Evolutionary conservation across 345 rosid species (phyloP).

Genomic region (Leavenworthia alabamica): DNA sequence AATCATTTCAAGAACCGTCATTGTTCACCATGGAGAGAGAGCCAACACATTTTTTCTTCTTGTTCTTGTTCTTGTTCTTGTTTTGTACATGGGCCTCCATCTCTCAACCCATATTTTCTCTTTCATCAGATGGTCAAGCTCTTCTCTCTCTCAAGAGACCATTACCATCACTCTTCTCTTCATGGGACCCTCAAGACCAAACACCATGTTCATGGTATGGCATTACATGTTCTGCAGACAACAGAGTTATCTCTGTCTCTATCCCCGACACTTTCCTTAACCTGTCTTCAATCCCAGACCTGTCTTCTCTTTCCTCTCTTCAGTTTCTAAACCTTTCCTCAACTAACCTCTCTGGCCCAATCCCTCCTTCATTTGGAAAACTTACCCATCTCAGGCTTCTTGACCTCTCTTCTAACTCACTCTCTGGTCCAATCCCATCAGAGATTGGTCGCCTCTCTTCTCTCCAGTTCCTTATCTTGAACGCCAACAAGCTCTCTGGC

Average conservation of each 20-base stretch:
- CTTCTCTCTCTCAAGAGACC: constrained; percentile 50
- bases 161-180: constrained; percentile 42
- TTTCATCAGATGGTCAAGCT: constrained; percentile 78
- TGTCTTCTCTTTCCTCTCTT: constrained; percentile 74
- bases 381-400: constrained; percentile 63
- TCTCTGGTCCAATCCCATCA: constrained; percentile 60
- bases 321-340: constrained; percentile 92
- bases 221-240: constrained; percentile 74
- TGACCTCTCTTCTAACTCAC: constrained; percentile 92
- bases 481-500: constrained; percentile 70
- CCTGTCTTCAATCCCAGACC: constrained; percentile 63
- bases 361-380: constrained; percentile 72
- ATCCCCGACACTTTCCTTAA: constrained; percentile 79
- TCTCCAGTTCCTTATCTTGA: constrained; percentile 78
- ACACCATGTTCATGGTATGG: constrained; percentile 96
- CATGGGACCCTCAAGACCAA: constrained; percentile 71
- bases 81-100: constrained; percentile 33
- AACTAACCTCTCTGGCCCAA: constrained; percentile 72
- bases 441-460: constrained; percentile 67
- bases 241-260: constrained; percentile 74
- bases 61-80: constrained; percentile 36
- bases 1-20: not conserved
- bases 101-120: constrained; percentile 32
- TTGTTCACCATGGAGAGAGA: constrained; percentile 36
- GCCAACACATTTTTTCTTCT: constrained; percentile 26